Evolutionary conservation across 2,329 filamentous ascomycete species (phyloP).

Genomic region (Grosmannia clavigera): DNA sequence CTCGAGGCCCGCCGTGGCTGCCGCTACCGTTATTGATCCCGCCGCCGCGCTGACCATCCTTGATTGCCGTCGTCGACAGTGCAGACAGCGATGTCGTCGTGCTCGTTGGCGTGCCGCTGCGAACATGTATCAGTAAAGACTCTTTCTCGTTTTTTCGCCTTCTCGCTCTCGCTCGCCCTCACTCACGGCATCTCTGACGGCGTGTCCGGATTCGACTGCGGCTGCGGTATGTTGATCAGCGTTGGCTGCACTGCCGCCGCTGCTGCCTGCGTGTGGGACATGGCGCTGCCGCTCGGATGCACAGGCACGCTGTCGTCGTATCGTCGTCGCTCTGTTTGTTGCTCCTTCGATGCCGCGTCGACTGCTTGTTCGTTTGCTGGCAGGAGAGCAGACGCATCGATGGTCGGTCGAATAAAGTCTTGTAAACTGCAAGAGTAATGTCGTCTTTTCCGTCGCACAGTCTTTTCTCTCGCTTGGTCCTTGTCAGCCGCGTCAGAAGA

Average conservation of each 20-base stretch:
- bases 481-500: background rate
- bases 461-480: background rate
- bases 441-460: background rate
- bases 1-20: conserved; percentile 23
- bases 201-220: conserved; percentile 70
- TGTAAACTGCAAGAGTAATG: background rate
- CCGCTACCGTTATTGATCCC: conserved; percentile 15
- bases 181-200: conserved; percentile 83
- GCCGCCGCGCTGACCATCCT: conserved; percentile 77
- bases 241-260: conserved; percentile 38
- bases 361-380: background rate
- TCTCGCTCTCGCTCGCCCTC: background rate
- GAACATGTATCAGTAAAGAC: background rate
- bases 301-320: background rate
- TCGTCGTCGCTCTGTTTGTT: background rate
- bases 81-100: conserved; percentile 84
- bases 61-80: conserved; percentile 87
- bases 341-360: background rate
- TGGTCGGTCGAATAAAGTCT: background rate
- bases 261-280: background rate
- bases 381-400: background rate
- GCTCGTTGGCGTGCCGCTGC: conserved; percentile 82
- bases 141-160: background rate
- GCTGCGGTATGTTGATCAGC: conserved; percentile 72
- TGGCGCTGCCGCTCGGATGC: background rate